Evolutionary conservation across 495 filamentous ascomycete genomes (phyloP).

Genomic region (Aspergillus cavernicola): DNA sequence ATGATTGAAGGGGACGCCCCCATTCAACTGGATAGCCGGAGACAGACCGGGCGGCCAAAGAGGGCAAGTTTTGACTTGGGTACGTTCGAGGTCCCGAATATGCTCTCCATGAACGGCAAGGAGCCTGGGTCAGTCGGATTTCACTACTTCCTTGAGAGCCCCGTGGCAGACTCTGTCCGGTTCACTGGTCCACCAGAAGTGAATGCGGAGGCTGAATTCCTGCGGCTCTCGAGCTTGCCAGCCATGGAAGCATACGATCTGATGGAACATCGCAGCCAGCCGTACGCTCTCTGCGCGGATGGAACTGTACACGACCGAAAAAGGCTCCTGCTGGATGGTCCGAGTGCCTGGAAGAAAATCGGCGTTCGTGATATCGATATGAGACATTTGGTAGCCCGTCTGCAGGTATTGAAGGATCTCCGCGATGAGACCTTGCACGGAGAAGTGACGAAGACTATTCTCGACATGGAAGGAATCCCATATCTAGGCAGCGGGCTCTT

Average conservation of each 20-base stretch:
- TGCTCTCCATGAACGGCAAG: constrained; percentile 66
- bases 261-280: constrained; percentile 32
- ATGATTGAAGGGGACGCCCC: constrained; percentile 30
- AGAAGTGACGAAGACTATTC: constrained; percentile 29
- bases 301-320: constrained; percentile 34
- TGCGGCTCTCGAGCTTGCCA: constrained; percentile 29
- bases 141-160: constrained; percentile 65
- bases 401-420: constrained; percentile 40
- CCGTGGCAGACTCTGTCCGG: constrained; percentile 58
- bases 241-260: constrained; percentile 35
- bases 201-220: constrained; percentile 25
- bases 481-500: constrained; percentile 47
- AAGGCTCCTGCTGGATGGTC: constrained; percentile 33
- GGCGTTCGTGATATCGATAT: constrained; percentile 39
- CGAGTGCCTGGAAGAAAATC: constrained; percentile 38
- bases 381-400: constrained; percentile 36
- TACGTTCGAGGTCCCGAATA: constrained; percentile 63
- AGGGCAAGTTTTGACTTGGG: constrained; percentile 55
- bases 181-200: constrained; percentile 29
- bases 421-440: constrained; percentile 34
- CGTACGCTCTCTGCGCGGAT: constrained; percentile 33
- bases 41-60: constrained; percentile 26
- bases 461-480: constrained; percentile 40
- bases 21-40: constrained; percentile 25
- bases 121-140: constrained; percentile 76